Evolutionary conservation across 1,139 yeast genomes (phyloP), one percentile per base, ranked within the genome.

Genomic region (Keqinozyma sinolaborantium): DNA sequence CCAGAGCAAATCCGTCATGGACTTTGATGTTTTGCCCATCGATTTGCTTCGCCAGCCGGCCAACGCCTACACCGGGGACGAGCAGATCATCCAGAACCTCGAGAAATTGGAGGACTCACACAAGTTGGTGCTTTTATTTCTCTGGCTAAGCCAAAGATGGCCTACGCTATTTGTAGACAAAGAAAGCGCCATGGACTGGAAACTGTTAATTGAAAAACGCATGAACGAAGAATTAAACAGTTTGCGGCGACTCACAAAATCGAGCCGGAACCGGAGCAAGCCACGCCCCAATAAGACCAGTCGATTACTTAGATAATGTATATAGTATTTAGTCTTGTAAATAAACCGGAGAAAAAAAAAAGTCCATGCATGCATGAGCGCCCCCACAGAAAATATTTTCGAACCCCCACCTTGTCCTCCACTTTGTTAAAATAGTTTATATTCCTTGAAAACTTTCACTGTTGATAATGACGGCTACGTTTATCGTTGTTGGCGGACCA

Each of bases 81-180:
- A 44, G 14, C 43, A 48, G 14, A 49, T 52, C 6, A 64, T 68
- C 27, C 62, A 61, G 11, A 48, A 47, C 6, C 57, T 85, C 29
- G 70, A 69, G 31, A 51, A 58, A 24, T 65, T 86, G 30, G 97
- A 90, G 51, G 72, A 71, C 14, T 61, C 83, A 41, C 95, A 92
- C 59, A 75, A 78, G 42, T 61, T 77, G 29, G 69, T 86, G 15
- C 70, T 82, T 42, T 60, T 86, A 10, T 90, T 77, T 51, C 62
- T 87, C 53, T 92, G 98, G 98, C 66, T 92, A 41, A 73, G 86
- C 38, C 92, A 86, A 51, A 60, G 97, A 49, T 90, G 84, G 66
- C 95, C 97, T 0, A 77, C 82, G 24, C 69, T 80, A 32, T 84
- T 88, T 47, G 73, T 83, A 8, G 96, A 87, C 51, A 67, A 78